These are phyloP conservation scores for Pseudozyma pruni DNA, from an alignment of 1,284 basidiomycete species.

Conservation along the genomic window DNA sequence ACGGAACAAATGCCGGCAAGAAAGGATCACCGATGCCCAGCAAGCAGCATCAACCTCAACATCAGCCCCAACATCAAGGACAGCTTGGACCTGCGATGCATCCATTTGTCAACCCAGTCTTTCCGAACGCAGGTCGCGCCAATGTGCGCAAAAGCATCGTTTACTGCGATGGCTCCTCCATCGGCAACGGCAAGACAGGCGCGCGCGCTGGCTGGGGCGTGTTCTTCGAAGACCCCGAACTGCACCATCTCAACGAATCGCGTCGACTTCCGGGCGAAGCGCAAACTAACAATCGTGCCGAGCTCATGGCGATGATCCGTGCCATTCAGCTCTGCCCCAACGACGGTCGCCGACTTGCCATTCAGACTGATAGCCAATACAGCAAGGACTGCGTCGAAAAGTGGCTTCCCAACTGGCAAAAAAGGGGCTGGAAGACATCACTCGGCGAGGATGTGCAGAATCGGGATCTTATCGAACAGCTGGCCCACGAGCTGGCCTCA, in stretches of 20 bases:
- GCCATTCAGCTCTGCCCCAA: slow-evolving; percentile 76
- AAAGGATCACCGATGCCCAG: background rate
- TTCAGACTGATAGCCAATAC: slow-evolving; percentile 82
- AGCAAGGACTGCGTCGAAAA: slow-evolving; percentile 73
- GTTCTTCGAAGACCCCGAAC: slow-evolving; percentile 46
- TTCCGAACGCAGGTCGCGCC: background rate
- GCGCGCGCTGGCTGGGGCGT: slow-evolving; percentile 64
- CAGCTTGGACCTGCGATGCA: no score
- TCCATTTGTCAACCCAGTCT: background rate
- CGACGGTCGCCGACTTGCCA: slow-evolving; percentile 71
- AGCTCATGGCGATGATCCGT: slow-evolving; percentile 81
- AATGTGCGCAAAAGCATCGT: slow-evolving; percentile 68
- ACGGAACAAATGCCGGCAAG: background rate
- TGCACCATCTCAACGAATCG: slow-evolving; percentile 74
- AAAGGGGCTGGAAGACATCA: slow-evolving; percentile 72
- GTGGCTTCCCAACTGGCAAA: slow-evolving; percentile 77
- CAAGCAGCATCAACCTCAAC: background rate
- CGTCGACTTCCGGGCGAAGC: slow-evolving; percentile 79
- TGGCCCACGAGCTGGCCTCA: slow-evolving; percentile 67
- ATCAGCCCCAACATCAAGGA: no score
- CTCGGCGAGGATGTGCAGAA: slow-evolving; percentile 76
- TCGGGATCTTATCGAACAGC: slow-evolving; percentile 73
- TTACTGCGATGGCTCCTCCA: slow-evolving; percentile 83
- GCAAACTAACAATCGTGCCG: slow-evolving; percentile 89
- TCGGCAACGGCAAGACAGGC: slow-evolving; percentile 75